These are phyloP conservation scores for Coccinonectria pachysandricola DNA, from an alignment of 2,329 filamentous ascomycete species.

Conservation along the genomic window DNA sequence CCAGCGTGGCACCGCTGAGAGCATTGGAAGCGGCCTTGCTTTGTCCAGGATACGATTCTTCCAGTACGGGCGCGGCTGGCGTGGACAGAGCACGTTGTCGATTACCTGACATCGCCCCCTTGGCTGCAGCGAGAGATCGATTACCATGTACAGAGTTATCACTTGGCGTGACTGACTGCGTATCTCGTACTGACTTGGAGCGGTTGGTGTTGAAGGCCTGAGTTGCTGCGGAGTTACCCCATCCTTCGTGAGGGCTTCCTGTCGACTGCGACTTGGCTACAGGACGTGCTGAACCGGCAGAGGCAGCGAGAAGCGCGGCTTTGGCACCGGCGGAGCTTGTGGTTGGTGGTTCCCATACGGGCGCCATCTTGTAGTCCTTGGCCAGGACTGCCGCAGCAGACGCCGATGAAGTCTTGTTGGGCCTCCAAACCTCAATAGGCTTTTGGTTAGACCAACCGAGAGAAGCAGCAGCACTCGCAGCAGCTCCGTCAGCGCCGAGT, in stretches of 20 bases:
- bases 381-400: slow-evolving; percentile 33
- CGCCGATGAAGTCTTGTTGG: slow-evolving; percentile 44
- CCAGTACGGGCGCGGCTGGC: slow-evolving; percentile 30
- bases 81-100: slow-evolving; percentile 56
- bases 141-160: no score
- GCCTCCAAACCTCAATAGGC: slow-evolving; percentile 55
- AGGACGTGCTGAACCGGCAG: slow-evolving; percentile 25
- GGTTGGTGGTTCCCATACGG: slow-evolving; percentile 49
- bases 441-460: slow-evolving; percentile 64
- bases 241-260: slow-evolving; percentile 22
- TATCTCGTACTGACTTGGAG: no score
- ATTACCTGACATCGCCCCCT: slow-evolving; percentile 57
- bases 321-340: slow-evolving; percentile 58
- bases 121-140: slow-evolving; percentile 66
- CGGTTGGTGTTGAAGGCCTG: slow-evolving; percentile 45
- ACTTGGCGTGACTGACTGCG: no score
- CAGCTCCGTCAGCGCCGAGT: slow-evolving; percentile 43
- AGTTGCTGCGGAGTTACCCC: slow-evolving; percentile 60
- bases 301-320: slow-evolving; percentile 58
- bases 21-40: slow-evolving; percentile 51
- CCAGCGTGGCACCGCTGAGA: slow-evolving; percentile 61
- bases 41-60: slow-evolving; percentile 8
- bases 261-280: slow-evolving; percentile 15
- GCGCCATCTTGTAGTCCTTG: slow-evolving; percentile 31
- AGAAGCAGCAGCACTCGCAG: slow-evolving; percentile 64